phyloP scores from a whole-genome alignment of 441 rosid species.

The Sinapis alba region DNA sequence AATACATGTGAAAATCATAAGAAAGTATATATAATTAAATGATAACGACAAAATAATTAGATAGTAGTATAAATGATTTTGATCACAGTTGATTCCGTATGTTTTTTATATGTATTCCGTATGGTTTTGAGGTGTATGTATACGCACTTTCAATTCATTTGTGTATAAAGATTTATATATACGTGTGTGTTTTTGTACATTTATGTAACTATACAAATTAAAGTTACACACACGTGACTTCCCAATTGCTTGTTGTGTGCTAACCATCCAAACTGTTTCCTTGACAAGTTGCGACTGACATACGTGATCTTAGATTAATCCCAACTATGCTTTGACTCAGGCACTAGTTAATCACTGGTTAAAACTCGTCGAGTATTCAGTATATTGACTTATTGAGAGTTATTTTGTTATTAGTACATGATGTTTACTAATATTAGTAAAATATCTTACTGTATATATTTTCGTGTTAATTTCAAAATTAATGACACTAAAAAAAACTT shows the following conservation, averaged over 20 bases:
- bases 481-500: no score
- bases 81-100: no score
- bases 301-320: background rate
- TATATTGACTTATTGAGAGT: background rate
- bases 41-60: background rate
- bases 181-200: slow-evolving; percentile 4
- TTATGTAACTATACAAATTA: slow-evolving; percentile 3
- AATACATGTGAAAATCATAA: background rate
- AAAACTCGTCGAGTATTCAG: background rate
- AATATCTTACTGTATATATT: no score
- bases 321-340: background rate
- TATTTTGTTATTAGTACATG: no score
- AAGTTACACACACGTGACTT: slow-evolving; percentile 1
- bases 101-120: no score
- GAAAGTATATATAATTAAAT: background rate
- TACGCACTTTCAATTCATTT: background rate
- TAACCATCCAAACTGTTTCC: background rate
- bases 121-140: background rate
- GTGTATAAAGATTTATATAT: background rate
- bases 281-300: background rate
- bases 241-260: background rate
- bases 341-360: background rate
- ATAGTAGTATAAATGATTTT: background rate
- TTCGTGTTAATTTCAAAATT: no score
- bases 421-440: no score